Evolutionary conservation across 176 grass and related monocot genomes (phyloP).

Genomic region (Oropetium thomaeum): DNA sequence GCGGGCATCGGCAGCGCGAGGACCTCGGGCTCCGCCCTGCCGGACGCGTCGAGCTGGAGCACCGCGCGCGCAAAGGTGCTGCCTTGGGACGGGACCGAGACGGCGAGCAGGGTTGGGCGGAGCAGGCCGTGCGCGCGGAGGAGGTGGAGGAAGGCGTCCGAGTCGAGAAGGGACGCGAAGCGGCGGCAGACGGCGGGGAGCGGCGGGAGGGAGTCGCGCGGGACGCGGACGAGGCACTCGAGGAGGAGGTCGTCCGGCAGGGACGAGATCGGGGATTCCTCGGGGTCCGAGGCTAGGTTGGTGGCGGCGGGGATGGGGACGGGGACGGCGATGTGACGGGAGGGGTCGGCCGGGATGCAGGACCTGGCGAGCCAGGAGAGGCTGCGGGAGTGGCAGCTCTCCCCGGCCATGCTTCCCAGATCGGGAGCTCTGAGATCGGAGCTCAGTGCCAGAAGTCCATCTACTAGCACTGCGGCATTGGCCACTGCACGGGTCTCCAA

Average conservation of each 20-base stretch:
- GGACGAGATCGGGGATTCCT: slow-evolving; percentile 34
- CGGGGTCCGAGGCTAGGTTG: not conserved
- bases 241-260: slow-evolving; percentile 76
- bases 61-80: slow-evolving; percentile 19
- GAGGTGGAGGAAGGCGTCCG: slow-evolving; percentile 46
- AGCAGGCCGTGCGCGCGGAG: slow-evolving; percentile 54
- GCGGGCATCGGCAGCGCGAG: slow-evolving; percentile 35
- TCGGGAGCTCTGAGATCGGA: not conserved
- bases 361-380: slow-evolving; percentile 67
- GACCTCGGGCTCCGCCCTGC: not conserved
- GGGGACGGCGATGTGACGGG: slow-evolving; percentile 51
- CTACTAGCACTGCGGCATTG: not conserved
- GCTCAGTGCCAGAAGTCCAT: not conserved
- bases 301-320: not conserved
- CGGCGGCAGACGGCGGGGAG: slow-evolving; percentile 58
- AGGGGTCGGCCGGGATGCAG: slow-evolving; percentile 69
- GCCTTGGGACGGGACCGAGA: slow-evolving; percentile 35
- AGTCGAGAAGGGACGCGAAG: slow-evolving; percentile 50
- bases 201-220: slow-evolving; percentile 43
- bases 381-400: slow-evolving; percentile 71
- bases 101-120: slow-evolving; percentile 49
- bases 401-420: slow-evolving; percentile 50
- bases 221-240: slow-evolving; percentile 60
- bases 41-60: slow-evolving; percentile 22
- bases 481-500: not conserved